phyloP scores from a whole-genome alignment of 2,329 filamentous ascomycete genomes.

The Ploettnerulaceae sp. region DNA sequence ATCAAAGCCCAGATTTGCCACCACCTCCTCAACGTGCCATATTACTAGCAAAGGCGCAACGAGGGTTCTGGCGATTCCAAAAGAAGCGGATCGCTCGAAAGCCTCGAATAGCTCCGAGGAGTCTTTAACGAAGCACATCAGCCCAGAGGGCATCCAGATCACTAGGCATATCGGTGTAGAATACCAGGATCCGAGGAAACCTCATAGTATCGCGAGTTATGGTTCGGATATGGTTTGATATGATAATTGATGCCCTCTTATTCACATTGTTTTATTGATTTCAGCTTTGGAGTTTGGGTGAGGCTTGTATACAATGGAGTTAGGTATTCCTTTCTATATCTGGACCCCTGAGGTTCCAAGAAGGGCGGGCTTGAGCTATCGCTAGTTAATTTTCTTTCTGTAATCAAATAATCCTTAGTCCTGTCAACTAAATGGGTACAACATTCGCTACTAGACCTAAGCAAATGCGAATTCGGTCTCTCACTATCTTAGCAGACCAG shows the following conservation, averaged over 20 bases:
- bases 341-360: too few relatives aligned
- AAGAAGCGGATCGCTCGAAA: not conserved
- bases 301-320: too few relatives aligned
- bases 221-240: constrained; percentile 1
- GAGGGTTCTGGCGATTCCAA: too few relatives aligned
- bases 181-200: not conserved
- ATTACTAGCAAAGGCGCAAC: constrained; percentile 2
- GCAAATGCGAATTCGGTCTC: too few relatives aligned
- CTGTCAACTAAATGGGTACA: too few relatives aligned
- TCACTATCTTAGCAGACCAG: too few relatives aligned
- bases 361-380: too few relatives aligned
- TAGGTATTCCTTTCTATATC: too few relatives aligned
- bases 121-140: constrained; percentile 2
- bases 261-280: not conserved
- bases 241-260: too few relatives aligned
- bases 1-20: not conserved
- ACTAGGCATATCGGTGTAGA: not conserved
- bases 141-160: constrained; percentile 1
- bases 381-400: too few relatives aligned
- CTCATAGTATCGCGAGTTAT: not conserved
- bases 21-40: not conserved
- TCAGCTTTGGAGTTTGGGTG: constrained; percentile 1
- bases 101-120: constrained; percentile 1
- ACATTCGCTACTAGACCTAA: too few relatives aligned
- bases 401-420: too few relatives aligned